Evolutionary conservation across 139 green algal species (phyloP), one percentile per base, ranked within the genome.

Genomic region (Gonium pectorale): DNA sequence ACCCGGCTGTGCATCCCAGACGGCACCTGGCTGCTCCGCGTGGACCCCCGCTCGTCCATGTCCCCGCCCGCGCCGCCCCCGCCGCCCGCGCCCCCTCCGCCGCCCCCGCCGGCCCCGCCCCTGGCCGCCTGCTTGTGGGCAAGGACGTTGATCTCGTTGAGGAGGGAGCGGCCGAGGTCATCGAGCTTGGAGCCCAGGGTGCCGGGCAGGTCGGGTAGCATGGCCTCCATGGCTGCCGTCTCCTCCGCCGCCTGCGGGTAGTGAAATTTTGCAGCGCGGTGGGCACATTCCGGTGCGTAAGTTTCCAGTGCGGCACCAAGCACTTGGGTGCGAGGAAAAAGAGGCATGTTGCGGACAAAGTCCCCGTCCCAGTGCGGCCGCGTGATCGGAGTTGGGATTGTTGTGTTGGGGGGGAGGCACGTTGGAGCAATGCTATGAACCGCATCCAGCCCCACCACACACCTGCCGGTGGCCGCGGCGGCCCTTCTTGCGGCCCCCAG

Each of bases 141-240:
- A 17, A 69, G 69, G 4, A 73, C 43, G 54, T 81, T 79, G 64
- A 81, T 70, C 70, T 85, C 85, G n/a, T 73, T 59, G n/a, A 89
- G 78, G 79, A 89, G 79, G 1, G 59, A 51, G 40, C 83, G 71
- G 37, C 85, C 85, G 38, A 89, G 62, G 21, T 89, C 79, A 22
- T 91, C 83, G 43, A 91, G 79, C 70, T 85, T 89, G 52, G 73
- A 51, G 27, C 87, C 87, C 29, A 91, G 83, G 4, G 87, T 74
- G 29, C 87, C 87, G 0, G 87, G 87, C n/a, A 67, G 41, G 40
- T 91, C 83, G n/a, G 49, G 80, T 3, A 68, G n/a, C 5, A 44
- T 37, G 15, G 71, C 31, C 38, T 88, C 83, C 37, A 70, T 49
- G 8, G 40, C 74, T 8, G 81, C 22, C 43, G 66, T 63, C 13